Percentiles rank a stretch among this genome's conserved stretches.
Evolutionary conservation across 805 yeast genomes (phyloP).

Genomic region (Tetrapisispora iriomotensis): DNA sequence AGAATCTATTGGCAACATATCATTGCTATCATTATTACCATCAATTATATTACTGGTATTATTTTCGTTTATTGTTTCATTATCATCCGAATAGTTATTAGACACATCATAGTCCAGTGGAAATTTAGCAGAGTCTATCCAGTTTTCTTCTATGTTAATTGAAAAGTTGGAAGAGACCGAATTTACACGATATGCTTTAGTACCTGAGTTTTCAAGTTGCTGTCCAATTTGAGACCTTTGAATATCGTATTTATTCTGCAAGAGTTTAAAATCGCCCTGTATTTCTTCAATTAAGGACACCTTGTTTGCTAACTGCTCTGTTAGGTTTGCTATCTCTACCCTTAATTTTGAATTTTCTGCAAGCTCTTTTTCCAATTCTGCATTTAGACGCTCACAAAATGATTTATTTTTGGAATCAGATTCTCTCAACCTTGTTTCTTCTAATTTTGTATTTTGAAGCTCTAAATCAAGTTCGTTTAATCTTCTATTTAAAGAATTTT

Average conservation of each 20-base stretch:
- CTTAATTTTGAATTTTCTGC: slow-evolving; percentile 3
- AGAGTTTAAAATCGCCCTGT: slow-evolving; percentile 20
- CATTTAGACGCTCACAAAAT: slow-evolving; percentile 7
- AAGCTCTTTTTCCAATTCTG: slow-evolving; percentile 5
- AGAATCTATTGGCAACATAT: slow-evolving; percentile 3
- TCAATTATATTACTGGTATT: background rate
- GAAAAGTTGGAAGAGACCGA: background rate
- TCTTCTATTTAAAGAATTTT: slow-evolving; percentile 47
- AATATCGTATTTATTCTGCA: slow-evolving; percentile 21
- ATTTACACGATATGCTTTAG: background rate
- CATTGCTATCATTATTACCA: background rate
- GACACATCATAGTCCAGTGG: slow-evolving; percentile 1
- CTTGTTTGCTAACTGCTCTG: slow-evolving; percentile 13
- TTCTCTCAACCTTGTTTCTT: slow-evolving; percentile 14
- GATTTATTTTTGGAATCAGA: background rate
- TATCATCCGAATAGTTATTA: background rate
- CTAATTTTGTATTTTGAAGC: slow-evolving; percentile 29
- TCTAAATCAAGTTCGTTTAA: slow-evolving; percentile 39
- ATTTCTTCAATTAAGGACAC: slow-evolving; percentile 7
- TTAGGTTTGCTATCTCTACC: background rate
- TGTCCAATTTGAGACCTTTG: slow-evolving; percentile 19
- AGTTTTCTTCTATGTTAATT: slow-evolving; percentile 11
- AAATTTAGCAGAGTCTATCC: slow-evolving; percentile 7
- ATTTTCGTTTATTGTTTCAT: background rate
- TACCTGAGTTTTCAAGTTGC: slow-evolving; percentile 3